Conservation (phyloP, 129 eudicot species). For the Escallonia rubra region DNA sequence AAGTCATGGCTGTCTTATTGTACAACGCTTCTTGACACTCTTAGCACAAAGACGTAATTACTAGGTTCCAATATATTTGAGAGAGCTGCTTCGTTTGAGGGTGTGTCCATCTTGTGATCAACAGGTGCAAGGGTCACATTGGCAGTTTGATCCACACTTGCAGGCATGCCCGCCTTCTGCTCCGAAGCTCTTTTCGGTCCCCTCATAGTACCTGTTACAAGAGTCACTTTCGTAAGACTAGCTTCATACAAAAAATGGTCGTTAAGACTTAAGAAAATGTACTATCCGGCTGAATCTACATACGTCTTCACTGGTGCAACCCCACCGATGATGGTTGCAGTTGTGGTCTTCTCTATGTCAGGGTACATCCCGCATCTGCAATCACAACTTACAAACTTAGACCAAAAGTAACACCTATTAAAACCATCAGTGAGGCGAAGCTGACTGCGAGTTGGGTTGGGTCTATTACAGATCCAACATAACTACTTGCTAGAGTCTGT, state of each 20-base stretch:
- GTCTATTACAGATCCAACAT: no score
- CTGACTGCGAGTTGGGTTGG: no score
- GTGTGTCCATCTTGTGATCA: not conserved
- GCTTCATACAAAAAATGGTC: not conserved
- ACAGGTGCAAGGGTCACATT: conserved; percentile 26
- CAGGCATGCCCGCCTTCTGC: conserved; percentile 16
- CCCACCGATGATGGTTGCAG: conserved; percentile 42
- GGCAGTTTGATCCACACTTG: conserved; percentile 23
- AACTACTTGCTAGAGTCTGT: no score
- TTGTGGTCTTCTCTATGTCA: conserved; percentile 41
- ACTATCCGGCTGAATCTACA: conserved; percentile 2
- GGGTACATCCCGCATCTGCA: conserved; percentile 74
- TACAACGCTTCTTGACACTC: not conserved
- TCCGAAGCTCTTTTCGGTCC: conserved; percentile 9
- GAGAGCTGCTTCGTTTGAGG: not conserved
- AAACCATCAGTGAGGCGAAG: no score
- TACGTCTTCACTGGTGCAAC: conserved; percentile 55
- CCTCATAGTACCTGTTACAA: conserved; percentile 9
- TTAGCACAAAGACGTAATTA: not conserved
- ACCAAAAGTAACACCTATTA: not conserved
- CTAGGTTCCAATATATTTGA: not conserved
- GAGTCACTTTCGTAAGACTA: not conserved
- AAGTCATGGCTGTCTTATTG: not conserved
- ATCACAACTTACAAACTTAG: not conserved
- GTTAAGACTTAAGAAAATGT: not conserved